Evolutionary conservation across 1,284 basidiomycete species (phyloP).

Genomic region (Ustilago crameri): DNA sequence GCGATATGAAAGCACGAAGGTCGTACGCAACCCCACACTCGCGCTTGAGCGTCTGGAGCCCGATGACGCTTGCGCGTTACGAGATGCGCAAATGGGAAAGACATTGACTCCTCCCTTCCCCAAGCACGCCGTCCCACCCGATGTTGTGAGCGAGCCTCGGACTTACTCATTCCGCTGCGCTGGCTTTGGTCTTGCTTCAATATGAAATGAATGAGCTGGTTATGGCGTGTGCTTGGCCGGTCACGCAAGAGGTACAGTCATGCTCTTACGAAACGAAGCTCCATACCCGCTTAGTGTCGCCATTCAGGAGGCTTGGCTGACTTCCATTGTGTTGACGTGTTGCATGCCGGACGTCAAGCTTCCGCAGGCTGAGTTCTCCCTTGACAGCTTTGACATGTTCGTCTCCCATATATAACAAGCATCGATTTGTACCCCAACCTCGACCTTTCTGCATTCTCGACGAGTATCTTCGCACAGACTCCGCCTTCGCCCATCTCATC

Average conservation of each 20-base stretch:
- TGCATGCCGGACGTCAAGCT: no score
- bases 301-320: no score
- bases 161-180: conserved; percentile 5
- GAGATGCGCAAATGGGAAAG: background rate
- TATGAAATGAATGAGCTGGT: background rate
- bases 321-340: no score
- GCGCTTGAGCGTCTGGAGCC: conserved; percentile 41
- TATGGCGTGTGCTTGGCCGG: conserved; percentile 17
- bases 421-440: background rate
- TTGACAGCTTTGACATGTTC: background rate
- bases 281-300: no score
- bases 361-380: background rate
- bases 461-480: background rate
- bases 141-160: conserved; percentile 5
- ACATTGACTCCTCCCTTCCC: background rate
- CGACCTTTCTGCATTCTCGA: background rate
- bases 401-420: background rate
- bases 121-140: background rate
- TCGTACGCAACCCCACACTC: conserved; percentile 3
- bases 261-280: background rate
- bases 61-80: conserved; percentile 11
- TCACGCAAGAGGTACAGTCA: conserved; percentile 36
- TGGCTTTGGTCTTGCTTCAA: no score
- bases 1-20: background rate
- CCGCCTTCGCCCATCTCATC: background rate